Evolutionary conservation across 495 filamentous ascomycete genomes (phyloP).

Genomic region (Pseudevernia furfuracea): DNA sequence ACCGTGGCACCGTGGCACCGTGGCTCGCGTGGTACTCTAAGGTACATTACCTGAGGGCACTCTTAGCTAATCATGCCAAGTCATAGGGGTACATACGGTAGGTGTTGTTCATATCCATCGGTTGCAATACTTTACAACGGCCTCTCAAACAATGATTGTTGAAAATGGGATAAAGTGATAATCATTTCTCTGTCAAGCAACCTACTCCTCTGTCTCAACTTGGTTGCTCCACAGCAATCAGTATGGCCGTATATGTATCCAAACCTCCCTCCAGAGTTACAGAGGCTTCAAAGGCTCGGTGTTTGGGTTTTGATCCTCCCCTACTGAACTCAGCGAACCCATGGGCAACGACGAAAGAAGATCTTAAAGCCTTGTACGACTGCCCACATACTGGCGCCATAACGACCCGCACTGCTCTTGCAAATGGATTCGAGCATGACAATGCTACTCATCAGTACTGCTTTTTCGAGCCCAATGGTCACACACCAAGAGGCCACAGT

Average conservation of each 20-base stretch:
- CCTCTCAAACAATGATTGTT: no score
- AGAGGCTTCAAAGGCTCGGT: neutral
- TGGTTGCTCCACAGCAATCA: neutral
- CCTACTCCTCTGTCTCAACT: neutral
- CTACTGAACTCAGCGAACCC: slow-evolving; percentile 64
- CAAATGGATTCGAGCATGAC: slow-evolving; percentile 53
- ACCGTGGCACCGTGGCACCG: no score
- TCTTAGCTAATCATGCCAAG: no score
- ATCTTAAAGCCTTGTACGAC: slow-evolving; percentile 48
- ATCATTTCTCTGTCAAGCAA: neutral
- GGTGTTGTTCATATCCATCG: no score
- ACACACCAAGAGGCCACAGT: slow-evolving; percentile 11
- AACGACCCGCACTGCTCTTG: slow-evolving; percentile 57
- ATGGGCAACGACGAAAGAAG: slow-evolving; percentile 56
- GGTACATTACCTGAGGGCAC: no score
- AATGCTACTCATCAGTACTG: slow-evolving; percentile 35
- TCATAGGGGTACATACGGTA: no score
- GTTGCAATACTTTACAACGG: no score
- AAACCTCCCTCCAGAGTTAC: neutral
- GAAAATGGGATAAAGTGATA: no score
- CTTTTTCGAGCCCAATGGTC: slow-evolving; percentile 33
- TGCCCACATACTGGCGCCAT: slow-evolving; percentile 58
- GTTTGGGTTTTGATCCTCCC: slow-evolving; percentile 49
- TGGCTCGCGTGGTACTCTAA: no score
- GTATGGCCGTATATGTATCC: neutral